phyloP scores from a whole-genome alignment of 2,329 filamentous ascomycete genomes.

The Aspergillus sp. region DNA sequence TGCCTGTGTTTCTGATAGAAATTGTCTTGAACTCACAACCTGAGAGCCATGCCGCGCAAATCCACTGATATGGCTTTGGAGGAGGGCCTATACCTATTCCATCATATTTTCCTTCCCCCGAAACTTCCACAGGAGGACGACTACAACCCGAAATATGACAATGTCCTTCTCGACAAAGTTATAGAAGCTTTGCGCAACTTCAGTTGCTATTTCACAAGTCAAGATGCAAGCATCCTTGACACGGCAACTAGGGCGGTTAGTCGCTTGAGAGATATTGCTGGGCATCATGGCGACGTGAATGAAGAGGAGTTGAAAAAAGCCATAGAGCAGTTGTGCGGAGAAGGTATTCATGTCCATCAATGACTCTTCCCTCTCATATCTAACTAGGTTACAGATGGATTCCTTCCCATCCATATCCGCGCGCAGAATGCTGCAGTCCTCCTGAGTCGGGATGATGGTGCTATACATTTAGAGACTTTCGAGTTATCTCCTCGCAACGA shows the following conservation, averaged over 20 bases:
- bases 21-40: no score
- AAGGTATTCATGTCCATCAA: constrained; percentile 5
- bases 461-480: constrained; percentile 34
- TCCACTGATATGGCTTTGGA: no score
- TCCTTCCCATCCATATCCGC: constrained; percentile 35
- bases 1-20: no score
- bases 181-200: constrained; percentile 16
- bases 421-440: constrained; percentile 43
- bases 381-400: constrained; percentile 6
- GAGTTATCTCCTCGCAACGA: constrained; percentile 39
- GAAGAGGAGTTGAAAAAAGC: constrained; percentile 5
- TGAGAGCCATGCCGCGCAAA: no score
- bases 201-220: constrained; percentile 1
- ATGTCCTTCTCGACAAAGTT: constrained; percentile 8
- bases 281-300: constrained; percentile 7
- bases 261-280: constrained; percentile 7
- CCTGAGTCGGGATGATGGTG: constrained; percentile 20
- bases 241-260: constrained; percentile 8
- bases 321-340: constrained; percentile 2
- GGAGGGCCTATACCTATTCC: not conserved
- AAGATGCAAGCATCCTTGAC: constrained; percentile 4
- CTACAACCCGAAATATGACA: constrained; percentile 15
- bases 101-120: not conserved
- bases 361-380: not conserved
- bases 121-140: not conserved